Evolutionary conservation across 305 asterid species (phyloP).

Genomic region (Plantago lanceolata): DNA sequence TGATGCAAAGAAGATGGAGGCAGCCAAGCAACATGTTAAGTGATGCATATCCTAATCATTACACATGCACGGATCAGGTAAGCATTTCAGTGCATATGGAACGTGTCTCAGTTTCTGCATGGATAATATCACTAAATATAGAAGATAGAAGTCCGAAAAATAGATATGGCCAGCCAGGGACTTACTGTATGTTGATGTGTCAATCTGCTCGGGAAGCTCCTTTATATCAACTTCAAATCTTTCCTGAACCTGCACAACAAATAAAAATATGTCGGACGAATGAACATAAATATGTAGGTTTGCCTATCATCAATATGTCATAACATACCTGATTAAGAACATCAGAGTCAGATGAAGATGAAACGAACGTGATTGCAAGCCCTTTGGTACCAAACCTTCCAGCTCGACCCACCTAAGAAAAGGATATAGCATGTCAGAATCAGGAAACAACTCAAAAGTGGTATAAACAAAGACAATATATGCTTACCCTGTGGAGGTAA

Average conservation of each 20-base stretch:
- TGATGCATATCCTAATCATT: no score
- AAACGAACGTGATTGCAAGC: slow-evolving; percentile 78
- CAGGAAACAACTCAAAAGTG: neutral
- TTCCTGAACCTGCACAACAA: slow-evolving; percentile 64
- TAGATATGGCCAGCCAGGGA: neutral
- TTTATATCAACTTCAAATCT: slow-evolving; percentile 88
- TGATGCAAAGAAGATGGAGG: no score
- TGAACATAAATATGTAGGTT: no score
- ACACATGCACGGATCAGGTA: no score
- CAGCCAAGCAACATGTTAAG: no score
- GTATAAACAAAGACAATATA: neutral
- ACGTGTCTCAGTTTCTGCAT: no score
- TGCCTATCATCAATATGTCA: no score
- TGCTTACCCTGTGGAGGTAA: slow-evolving; percentile 70
- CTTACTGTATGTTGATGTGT: slow-evolving; percentile 81
- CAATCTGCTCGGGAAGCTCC: slow-evolving; percentile 90
- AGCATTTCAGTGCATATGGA: no score
- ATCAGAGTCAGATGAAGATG: slow-evolving; percentile 86
- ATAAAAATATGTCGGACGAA: neutral
- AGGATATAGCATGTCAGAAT: no score
- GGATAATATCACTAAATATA: no score
- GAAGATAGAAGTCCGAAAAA: no score
- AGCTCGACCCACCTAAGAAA: slow-evolving; percentile 93
- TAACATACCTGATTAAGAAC: slow-evolving; percentile 87
- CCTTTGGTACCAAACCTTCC: slow-evolving; percentile 92